Evolutionary conservation across 2,329 filamentous ascomycete species (phyloP).

Genomic region (Beauveria rudraprayagi): DNA sequence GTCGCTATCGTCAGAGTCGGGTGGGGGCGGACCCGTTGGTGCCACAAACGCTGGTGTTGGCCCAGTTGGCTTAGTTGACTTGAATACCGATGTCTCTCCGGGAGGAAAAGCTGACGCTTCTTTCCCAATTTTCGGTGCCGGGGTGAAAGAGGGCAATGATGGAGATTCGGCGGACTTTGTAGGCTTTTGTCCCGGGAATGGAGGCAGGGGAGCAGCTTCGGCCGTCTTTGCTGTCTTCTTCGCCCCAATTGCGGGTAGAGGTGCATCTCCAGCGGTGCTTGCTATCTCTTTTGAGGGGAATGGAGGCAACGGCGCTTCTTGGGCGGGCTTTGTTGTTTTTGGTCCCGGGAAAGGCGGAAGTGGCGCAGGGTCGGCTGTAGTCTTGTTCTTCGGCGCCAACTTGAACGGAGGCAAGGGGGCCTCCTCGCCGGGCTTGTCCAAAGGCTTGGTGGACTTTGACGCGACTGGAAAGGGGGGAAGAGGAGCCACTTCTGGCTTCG

Average conservation of each 20-base stretch:
- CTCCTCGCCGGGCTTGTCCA: slow-evolving; percentile 16
- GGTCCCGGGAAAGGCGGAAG: slow-evolving; percentile 27
- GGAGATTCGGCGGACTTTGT: slow-evolving; percentile 27
- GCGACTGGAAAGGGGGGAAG: slow-evolving; percentile 11
- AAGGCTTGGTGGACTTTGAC: neutral
- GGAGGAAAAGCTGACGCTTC: neutral
- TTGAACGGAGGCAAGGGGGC: slow-evolving; percentile 13
- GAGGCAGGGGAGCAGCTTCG: slow-evolving; percentile 23
- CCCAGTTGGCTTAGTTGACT: slow-evolving; percentile 7
- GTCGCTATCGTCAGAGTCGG: slow-evolving; percentile 17
- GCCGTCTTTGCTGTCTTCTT: slow-evolving; percentile 18
- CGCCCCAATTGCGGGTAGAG: slow-evolving; percentile 27
- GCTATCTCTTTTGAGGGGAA: neutral
- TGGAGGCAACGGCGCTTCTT: slow-evolving; percentile 12
- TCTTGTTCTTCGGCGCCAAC: slow-evolving; percentile 17
- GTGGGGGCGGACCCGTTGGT: slow-evolving; percentile 24
- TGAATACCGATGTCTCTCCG: slow-evolving; percentile 2
- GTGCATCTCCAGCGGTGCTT: slow-evolving; percentile 17
- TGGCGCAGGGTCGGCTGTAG: slow-evolving; percentile 14
- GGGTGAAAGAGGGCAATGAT: slow-evolving; percentile 32
- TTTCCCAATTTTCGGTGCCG: slow-evolving; percentile 11
- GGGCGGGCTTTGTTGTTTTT: slow-evolving; percentile 16
- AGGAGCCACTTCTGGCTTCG: slow-evolving; percentile 12
- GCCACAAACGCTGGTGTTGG: slow-evolving; percentile 8
- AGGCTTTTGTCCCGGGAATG: slow-evolving; percentile 23